phyloP scores from a whole-genome alignment of 768 basidiomycete species.

The Pulveroboletus sp. region DNA sequence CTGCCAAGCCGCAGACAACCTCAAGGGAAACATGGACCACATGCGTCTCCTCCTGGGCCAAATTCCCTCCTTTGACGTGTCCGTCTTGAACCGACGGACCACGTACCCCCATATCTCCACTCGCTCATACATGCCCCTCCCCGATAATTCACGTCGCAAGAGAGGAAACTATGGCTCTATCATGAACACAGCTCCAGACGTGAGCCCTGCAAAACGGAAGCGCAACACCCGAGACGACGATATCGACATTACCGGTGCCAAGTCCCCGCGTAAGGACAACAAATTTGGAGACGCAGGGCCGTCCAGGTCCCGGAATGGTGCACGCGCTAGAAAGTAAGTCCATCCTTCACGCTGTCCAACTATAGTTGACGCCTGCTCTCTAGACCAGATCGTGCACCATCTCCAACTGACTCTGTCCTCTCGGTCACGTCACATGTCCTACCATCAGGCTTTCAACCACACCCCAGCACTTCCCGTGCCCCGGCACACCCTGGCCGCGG shows the following conservation, averaged over 20 bases:
- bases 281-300: slow-evolving; percentile 39
- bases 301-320: slow-evolving; percentile 47
- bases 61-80: slow-evolving; percentile 59
- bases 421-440: slow-evolving; percentile 67
- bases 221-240: slow-evolving; percentile 61
- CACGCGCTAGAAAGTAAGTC: slow-evolving; percentile 58
- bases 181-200: slow-evolving; percentile 46
- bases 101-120: slow-evolving; percentile 73
- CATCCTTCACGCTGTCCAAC: neutral
- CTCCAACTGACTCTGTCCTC: slow-evolving; percentile 69
- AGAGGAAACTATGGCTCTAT: slow-evolving; percentile 53
- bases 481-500: slow-evolving; percentile 31
- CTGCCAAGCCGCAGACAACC: slow-evolving; percentile 83
- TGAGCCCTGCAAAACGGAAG: slow-evolving; percentile 64
- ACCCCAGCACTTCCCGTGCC: slow-evolving; percentile 24
- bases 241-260: slow-evolving; percentile 41
- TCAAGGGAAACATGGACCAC: slow-evolving; percentile 60
- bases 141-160: slow-evolving; percentile 62
- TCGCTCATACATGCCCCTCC: slow-evolving; percentile 62
- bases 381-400: slow-evolving; percentile 61
- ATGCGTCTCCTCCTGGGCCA: slow-evolving; percentile 57
- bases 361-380: slow-evolving; percentile 1
- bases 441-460: slow-evolving; percentile 30
- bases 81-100: slow-evolving; percentile 56
- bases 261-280: slow-evolving; percentile 61